Percentiles rank a stretch among this genome's conserved stretches.
Evolutionary conservation across 495 filamentous ascomycete genomes (phyloP).

Genomic region (Entonaema liquescens): DNA sequence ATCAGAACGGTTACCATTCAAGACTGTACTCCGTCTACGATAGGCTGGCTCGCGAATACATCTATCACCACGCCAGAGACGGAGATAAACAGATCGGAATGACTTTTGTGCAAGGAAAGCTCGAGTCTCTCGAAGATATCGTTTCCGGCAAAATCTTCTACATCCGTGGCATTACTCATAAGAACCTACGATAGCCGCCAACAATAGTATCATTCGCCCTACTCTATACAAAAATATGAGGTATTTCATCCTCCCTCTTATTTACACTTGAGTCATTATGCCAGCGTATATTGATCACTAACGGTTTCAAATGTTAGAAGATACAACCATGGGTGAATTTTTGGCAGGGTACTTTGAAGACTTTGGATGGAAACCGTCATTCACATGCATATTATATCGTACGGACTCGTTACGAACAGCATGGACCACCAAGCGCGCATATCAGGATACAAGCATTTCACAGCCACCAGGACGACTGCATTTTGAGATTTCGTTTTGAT

Average conservation of each 20-base stretch:
- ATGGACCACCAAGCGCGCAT: background rate
- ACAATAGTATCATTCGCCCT: background rate
- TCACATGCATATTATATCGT: background rate
- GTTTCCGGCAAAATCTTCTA: background rate
- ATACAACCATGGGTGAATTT: background rate
- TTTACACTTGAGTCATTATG: background rate
- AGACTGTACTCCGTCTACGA: slow-evolving; percentile 16
- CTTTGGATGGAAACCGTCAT: background rate
- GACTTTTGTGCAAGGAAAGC: background rate
- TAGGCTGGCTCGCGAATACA: background rate
- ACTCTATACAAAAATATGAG: background rate
- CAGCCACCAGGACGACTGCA: background rate
- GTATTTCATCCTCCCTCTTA: background rate
- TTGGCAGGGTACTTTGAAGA: background rate
- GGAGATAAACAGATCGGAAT: slow-evolving; percentile 5
- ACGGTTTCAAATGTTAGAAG: background rate
- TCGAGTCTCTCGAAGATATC: background rate
- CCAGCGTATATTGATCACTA: background rate
- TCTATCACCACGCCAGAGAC: slow-evolving; percentile 17
- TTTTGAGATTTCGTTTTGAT: background rate
- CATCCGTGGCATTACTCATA: background rate
- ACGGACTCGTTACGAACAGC: background rate
- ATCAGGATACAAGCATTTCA: background rate
- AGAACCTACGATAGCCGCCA: background rate
- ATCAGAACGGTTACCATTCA: background rate